A percentile compares a stretch with the other conserved stretches of the same genome.
phyloP scores from a whole-genome alignment of 2,329 filamentous ascomycete species.

The Aspergillus sojae region DNA sequence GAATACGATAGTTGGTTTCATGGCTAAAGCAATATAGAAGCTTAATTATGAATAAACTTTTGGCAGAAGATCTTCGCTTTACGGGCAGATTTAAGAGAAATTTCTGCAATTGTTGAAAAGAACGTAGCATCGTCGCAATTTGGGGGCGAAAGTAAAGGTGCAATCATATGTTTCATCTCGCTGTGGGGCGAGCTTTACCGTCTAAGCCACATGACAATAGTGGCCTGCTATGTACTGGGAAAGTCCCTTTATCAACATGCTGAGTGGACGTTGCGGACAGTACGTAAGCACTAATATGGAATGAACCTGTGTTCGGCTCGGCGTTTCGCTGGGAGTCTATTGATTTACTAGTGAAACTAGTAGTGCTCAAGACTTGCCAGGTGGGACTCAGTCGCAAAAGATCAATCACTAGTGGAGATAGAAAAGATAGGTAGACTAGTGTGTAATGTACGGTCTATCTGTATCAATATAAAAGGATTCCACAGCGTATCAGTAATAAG shows the following conservation, averaged over 20 bases:
- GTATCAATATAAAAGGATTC: background rate
- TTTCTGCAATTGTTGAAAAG: too few relatives aligned
- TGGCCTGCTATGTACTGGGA: background rate
- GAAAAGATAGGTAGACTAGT: background rate
- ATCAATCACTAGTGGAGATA: background rate
- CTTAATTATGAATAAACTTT: too few relatives aligned
- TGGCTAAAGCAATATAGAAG: background rate
- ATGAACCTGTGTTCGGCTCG: background rate
- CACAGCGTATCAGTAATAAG: too few relatives aligned
- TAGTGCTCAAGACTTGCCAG: too few relatives aligned
- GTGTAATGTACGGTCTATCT: background rate
- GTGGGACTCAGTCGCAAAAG: too few relatives aligned
- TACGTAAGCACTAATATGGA: background rate
- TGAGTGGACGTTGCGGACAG: too few relatives aligned
- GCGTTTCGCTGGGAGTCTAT: too few relatives aligned
- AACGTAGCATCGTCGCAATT: background rate
- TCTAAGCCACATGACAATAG: background rate
- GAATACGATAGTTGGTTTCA: conserved; percentile 34
- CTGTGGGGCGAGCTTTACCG: too few relatives aligned
- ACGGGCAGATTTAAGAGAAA: too few relatives aligned
- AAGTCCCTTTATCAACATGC: too few relatives aligned
- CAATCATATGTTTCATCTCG: fast-evolving
- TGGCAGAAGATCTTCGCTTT: too few relatives aligned
- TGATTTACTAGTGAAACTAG: fast-evolving
- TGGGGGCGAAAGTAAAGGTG: background rate